Percentiles rank a stretch among this genome's conserved stretches.
Conservation (phyloP, 2,329 filamentous ascomycete species). For the Stagonosporopsis chrysanthemi region DNA sequence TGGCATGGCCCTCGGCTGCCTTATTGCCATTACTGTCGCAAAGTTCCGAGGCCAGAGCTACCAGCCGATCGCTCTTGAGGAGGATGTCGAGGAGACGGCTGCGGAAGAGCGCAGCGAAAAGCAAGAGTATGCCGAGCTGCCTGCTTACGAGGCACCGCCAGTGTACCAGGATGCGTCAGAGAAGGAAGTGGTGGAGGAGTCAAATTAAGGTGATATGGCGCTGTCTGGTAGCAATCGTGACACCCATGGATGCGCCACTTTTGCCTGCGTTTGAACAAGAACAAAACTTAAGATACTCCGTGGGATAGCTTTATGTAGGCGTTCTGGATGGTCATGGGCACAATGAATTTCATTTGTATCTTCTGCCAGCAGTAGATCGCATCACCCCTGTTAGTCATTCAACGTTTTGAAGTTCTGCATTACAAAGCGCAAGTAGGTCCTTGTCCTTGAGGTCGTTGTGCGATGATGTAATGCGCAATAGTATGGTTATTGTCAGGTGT, state of each 20-base stretch:
- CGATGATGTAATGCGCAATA: too few relatives aligned
- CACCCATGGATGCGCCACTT: neutral
- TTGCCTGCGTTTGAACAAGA: neutral
- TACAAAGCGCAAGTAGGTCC: neutral
- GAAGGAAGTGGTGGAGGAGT: conserved; percentile 42
- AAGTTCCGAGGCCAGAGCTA: conserved; percentile 58
- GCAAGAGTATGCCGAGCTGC: conserved; percentile 44
- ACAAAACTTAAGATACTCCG: conserved; percentile 6
- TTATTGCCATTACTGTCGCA: conserved; percentile 67
- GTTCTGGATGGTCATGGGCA: conserved; percentile 10
- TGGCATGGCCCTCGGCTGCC: conserved; percentile 70
- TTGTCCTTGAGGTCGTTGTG: neutral
- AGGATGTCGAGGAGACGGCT: conserved; percentile 29
- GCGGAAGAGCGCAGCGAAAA: conserved; percentile 37
- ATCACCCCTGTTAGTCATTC: neutral
- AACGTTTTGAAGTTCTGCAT: neutral
- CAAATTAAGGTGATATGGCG: conserved; percentile 22
- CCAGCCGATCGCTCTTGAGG: conserved; percentile 43
- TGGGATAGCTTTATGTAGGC: conserved; percentile 2
- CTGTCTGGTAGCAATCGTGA: neutral
- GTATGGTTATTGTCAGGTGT: neutral
- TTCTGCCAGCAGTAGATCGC: neutral
- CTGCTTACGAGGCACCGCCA: conserved; percentile 49
- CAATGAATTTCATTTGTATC: conserved; percentile 17
- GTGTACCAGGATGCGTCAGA: conserved; percentile 47